These are phyloP conservation scores for Euphrasia confusa DNA, from an alignment of 257 asterid genomes.

Conservation along the genomic window DNA sequence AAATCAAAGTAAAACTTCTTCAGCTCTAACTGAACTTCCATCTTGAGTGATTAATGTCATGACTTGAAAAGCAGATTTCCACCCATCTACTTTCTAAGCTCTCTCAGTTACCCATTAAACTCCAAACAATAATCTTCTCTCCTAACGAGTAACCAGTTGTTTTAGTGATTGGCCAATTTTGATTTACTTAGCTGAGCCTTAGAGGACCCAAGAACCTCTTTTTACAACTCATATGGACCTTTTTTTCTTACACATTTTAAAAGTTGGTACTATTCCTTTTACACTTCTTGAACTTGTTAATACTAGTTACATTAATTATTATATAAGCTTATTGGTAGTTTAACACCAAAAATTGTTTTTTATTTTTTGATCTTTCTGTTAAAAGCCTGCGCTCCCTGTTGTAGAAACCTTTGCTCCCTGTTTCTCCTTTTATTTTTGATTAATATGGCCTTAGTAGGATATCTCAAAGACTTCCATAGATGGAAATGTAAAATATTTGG, in stretches of 20 bases:
- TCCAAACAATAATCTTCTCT: neutral
- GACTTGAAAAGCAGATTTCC: neutral
- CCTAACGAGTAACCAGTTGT: neutral
- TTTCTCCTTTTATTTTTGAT: neutral
- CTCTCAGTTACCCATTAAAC: neutral
- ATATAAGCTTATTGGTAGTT: neutral
- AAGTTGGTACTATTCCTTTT: neutral
- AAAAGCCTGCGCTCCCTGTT: neutral
- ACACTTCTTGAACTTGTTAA: neutral
- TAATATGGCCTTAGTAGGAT: neutral
- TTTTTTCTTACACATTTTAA: too few species aligned
- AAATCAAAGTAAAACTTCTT: neutral
- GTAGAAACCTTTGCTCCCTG: neutral
- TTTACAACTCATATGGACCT: neutral
- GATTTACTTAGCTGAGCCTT: too few species aligned
- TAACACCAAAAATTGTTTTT: neutral
- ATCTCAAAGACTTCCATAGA: neutral
- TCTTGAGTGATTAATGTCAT: neutral
- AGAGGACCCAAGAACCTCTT: too few species aligned
- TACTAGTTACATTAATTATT: neutral
- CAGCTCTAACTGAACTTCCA: neutral
- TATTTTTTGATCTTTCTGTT: neutral
- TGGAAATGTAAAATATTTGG: neutral
- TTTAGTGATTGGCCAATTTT: neutral
- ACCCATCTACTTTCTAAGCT: too few species aligned